Evolutionary conservation across 805 yeast species (phyloP), one percentile per base, ranked within the genome.

Genomic region (Barnettozyma californica): DNA sequence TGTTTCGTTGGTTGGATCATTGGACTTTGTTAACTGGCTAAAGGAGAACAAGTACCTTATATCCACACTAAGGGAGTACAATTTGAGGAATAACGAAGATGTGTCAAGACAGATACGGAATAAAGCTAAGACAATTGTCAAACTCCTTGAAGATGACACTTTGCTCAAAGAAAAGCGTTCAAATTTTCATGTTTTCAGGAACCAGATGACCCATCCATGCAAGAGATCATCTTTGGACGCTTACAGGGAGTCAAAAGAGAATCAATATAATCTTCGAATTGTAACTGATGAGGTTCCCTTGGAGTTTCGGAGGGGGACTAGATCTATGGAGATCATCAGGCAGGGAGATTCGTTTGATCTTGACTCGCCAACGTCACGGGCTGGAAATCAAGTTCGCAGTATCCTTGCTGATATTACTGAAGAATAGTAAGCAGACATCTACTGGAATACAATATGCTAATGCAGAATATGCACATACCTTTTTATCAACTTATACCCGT

Each of bases 1-100:
- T 50, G 56, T 79, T 31, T 53, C 80, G 18, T 74, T 79, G 49
- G 75, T 78, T 35, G 86, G 86, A 0, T 76, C 84, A 0, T 60
- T 58, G 25, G 76, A 69, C 16, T 80, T 79, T 59, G 66, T 74
- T 11, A 52, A 62, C 5, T 80, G 84, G 81, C 54, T 72, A 49
- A 67, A 67, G 46, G 63, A 71, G 36, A 74, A 73, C 56, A 64
- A 60, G 50, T 74, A 60, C 35, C 41, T 69, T n/a, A 46, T 58
- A 2, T 45, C 59, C 2, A 58, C 69, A 2, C 45, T 64, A 6
- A 43, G 49, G 34, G 67, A 68, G 34, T 68, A 61, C 45, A 60
- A 62, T 37, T 31, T 64, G 47, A 54, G 55, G 45, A 52, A 58
- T 39, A 49, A 52, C 48, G 54, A 61, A 46, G 62, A 62, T 6